Evolutionary conservation across 257 asterid genomes (phyloP).

Genomic region (Penstemon newberryi): DNA sequence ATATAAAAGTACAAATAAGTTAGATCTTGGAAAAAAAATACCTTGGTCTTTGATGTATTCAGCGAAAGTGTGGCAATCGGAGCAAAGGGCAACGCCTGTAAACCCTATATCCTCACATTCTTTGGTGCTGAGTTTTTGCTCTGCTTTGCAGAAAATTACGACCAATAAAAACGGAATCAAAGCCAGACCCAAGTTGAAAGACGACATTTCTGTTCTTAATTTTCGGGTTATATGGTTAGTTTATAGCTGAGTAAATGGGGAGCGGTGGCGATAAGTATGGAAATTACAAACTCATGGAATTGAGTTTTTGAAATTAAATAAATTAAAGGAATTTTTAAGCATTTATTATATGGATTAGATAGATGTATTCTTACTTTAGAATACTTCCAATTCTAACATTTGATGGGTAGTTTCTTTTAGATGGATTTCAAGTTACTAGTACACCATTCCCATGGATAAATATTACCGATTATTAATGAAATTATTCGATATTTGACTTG

Average conservation of each 20-base stretch:
- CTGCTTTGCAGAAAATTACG: constrained; percentile 39
- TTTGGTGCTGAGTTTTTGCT: constrained; percentile 58
- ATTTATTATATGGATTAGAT: too few species aligned
- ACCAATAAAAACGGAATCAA: constrained; percentile 22
- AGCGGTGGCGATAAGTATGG: not conserved
- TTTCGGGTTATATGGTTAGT: not conserved
- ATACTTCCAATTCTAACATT: too few species aligned
- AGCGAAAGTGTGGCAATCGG: constrained; percentile 80
- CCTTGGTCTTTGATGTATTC: constrained; percentile 92
- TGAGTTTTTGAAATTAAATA: not conserved
- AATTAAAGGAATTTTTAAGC: not conserved
- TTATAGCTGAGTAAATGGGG: not conserved
- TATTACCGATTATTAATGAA: too few species aligned
- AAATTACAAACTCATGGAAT: too few species aligned
- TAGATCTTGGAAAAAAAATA: constrained; percentile 2
- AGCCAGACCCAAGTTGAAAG: not conserved
- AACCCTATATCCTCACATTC: constrained; percentile 81
- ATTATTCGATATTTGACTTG: too few species aligned
- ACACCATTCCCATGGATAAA: too few species aligned
- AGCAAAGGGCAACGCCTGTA: constrained; percentile 86
- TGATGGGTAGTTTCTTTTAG: too few species aligned
- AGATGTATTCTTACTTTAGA: too few species aligned
- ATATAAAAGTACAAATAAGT: not conserved
- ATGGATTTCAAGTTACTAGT: too few species aligned
- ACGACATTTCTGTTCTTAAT: not conserved